Evolutionary conservation across 352 stramenopile genomes (phyloP).

Genomic region (Globisporangium abappressorium): DNA sequence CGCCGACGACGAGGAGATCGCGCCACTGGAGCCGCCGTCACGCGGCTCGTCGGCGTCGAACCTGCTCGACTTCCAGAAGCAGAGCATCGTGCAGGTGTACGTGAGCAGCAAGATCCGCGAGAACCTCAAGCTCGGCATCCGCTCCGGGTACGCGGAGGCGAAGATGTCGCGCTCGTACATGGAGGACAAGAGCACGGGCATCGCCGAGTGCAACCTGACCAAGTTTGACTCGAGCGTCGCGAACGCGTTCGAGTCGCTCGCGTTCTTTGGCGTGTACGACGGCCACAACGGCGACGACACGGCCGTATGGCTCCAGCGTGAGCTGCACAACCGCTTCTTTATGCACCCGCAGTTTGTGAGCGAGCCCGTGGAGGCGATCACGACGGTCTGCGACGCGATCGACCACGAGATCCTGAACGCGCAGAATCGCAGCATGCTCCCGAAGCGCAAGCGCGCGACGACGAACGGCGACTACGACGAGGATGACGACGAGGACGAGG

Average conservation of each 20-base stretch:
- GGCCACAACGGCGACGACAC: conserved; percentile 85
- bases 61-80: conserved; percentile 20
- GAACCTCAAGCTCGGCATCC: conserved; percentile 66
- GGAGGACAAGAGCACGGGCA: conserved; percentile 75
- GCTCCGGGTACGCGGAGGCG: conserved; percentile 79
- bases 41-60: conserved; percentile 28
- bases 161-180: conserved; percentile 86
- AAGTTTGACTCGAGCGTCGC: conserved; percentile 36
- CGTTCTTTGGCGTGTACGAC: conserved; percentile 87
- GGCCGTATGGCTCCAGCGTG: conserved; percentile 68
- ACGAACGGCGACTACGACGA: conserved; percentile 24
- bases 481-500: conserved; percentile 21
- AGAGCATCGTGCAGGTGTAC: conserved; percentile 75
- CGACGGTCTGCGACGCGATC: conserved; percentile 50
- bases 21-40: conserved; percentile 26
- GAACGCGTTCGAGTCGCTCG: conserved; percentile 45
- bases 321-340: conserved; percentile 79
- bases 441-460: conserved; percentile 63
- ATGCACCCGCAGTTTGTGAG: conserved; percentile 48
- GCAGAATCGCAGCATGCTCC: conserved; percentile 68
- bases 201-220: conserved; percentile 44
- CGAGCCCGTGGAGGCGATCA: conserved; percentile 53
- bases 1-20: conserved; percentile 62
- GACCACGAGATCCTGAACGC: conserved; percentile 77
- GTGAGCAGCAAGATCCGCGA: conserved; percentile 87